Conservation (phyloP, 179 eudicot species). For the Spergularia azorica region DNA sequence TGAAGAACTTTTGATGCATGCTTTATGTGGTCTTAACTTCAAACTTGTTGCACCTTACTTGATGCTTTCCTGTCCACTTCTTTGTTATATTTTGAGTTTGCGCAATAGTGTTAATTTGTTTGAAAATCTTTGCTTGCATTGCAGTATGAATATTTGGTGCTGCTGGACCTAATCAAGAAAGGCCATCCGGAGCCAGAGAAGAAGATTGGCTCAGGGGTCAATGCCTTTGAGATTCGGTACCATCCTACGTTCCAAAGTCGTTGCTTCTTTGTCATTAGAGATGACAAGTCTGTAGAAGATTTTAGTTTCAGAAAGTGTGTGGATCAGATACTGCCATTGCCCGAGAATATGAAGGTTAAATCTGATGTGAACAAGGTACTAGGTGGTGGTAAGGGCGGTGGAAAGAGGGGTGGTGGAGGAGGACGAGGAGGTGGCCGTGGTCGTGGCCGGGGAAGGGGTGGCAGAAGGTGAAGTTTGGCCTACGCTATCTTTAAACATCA, state of each 20-base stretch:
- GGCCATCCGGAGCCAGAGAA: constrained; percentile 77
- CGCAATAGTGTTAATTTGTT: not conserved
- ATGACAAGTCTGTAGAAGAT: constrained; percentile 67
- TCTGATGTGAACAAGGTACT: constrained; percentile 61
- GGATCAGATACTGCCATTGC: constrained; percentile 84
- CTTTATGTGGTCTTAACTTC: no score
- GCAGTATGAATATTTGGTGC: constrained; percentile 72
- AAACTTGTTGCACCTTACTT: no score
- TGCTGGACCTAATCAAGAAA: constrained; percentile 74
- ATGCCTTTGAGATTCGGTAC: constrained; percentile 65
- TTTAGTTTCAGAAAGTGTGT: constrained; percentile 98
- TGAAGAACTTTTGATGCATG: no score
- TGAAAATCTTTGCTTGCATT: not conserved
- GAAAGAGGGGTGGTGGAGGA: constrained; percentile 45
- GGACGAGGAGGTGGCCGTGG: constrained; percentile 52
- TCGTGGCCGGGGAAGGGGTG: constrained; percentile 51
- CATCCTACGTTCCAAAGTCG: constrained; percentile 80
- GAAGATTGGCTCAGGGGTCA: constrained; percentile 71
- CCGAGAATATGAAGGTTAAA: constrained; percentile 75
- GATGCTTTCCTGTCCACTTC: not conserved
- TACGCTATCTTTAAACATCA: not conserved
- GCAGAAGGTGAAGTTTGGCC: constrained; percentile 28
- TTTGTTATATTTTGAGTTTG: not conserved
- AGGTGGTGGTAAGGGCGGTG: constrained; percentile 36
- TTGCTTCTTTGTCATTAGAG: constrained; percentile 75